Conservation (phyloP, 1,284 basidiomycete genomes). For the Pseudozyma hubeiensis region DNA sequence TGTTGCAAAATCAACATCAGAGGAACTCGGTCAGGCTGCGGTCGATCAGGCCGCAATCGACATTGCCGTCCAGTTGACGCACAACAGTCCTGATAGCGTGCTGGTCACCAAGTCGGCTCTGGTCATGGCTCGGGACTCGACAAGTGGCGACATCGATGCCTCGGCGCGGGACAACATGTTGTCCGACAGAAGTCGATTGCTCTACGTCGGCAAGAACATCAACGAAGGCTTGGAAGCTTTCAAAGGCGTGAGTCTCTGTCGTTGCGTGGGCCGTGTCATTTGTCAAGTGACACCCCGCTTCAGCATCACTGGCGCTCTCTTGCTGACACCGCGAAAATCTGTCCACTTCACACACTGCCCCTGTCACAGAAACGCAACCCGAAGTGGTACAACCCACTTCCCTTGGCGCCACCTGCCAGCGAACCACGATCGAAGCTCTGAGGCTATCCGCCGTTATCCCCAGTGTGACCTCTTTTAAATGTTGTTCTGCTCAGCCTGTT, state of each 20-base stretch:
- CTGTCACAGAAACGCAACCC: slow-evolving; percentile 46
- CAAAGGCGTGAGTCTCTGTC: slow-evolving; percentile 69
- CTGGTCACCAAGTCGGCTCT: slow-evolving; percentile 77
- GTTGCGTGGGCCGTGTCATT: neutral
- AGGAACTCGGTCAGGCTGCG: slow-evolving; percentile 73
- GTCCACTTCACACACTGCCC: neutral
- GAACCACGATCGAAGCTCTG: slow-evolving; percentile 23
- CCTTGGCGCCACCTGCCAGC: slow-evolving; percentile 2
- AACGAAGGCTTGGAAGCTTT: slow-evolving; percentile 74
- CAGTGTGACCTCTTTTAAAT: too few relatives aligned
- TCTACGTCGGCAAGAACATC: slow-evolving; percentile 80
- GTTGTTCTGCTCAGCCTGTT: too few relatives aligned
- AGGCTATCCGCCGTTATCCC: too few relatives aligned
- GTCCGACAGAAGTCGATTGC: slow-evolving; percentile 73
- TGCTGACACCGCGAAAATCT: neutral
- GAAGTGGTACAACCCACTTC: slow-evolving; percentile 48
- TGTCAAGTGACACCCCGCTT: too few relatives aligned
- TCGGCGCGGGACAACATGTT: slow-evolving; percentile 73
- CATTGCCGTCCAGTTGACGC: slow-evolving; percentile 75
- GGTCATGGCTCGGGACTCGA: slow-evolving; percentile 45
- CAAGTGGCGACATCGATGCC: slow-evolving; percentile 73
- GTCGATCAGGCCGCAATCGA: slow-evolving; percentile 75
- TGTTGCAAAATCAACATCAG: slow-evolving; percentile 71
- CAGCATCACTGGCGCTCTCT: too few relatives aligned
- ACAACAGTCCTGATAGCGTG: slow-evolving; percentile 83